Base-by-base conservation (phyloP, 2,329 filamentous ascomycete species). In the Claviceps sp. region DNA sequence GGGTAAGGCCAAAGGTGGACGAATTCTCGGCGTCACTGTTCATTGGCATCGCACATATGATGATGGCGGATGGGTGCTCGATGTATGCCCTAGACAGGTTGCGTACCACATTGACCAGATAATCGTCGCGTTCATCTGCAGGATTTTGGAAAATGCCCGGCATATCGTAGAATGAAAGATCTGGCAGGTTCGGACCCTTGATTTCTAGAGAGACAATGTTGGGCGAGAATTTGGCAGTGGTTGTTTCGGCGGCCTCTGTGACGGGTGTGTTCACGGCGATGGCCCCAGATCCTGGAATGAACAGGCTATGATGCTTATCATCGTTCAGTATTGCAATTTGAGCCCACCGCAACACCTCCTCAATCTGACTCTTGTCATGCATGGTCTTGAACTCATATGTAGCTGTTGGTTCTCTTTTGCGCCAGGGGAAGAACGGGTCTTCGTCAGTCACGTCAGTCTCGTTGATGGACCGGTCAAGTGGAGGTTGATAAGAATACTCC, bases 141-240 rank as follows among this genome's bases (percentile, higher is more conserved):
- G 83, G 76, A 7, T 84, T 84, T 20, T 82, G 80, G 55, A 95
- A 91, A 0, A 94, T 81, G 0, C 89, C 89, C 0, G 89, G 89
- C 0, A 95, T 73, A 55, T 95, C 89, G 55, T 87, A 91, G 59
- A 95, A 94, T 0, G 84, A 88, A 0, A 95, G 64, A 5, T 87
- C 81, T 0, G 87, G 84, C 0, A 91, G 74, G 0, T 73, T 74
- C 0, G 85, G 85, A 0, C 84, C 85, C 0, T 80, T 80, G 26
- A 95, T 89, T 50, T 89, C 79, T 0, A 95, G 71, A 0, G 82
- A 77, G 0, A 95, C 82, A 0, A 89, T 76, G 57, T 95, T 95
- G 0, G 89, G 89, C 0, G 85, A 89, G 57, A 94, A 94, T 8
- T 86, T 81, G 0, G 84, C 81, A 5, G 78, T 66, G 0, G 74